Evolutionary conservation across 352 stramenopile genomes (phyloP).

Genomic region (Globisporangium parvum): DNA sequence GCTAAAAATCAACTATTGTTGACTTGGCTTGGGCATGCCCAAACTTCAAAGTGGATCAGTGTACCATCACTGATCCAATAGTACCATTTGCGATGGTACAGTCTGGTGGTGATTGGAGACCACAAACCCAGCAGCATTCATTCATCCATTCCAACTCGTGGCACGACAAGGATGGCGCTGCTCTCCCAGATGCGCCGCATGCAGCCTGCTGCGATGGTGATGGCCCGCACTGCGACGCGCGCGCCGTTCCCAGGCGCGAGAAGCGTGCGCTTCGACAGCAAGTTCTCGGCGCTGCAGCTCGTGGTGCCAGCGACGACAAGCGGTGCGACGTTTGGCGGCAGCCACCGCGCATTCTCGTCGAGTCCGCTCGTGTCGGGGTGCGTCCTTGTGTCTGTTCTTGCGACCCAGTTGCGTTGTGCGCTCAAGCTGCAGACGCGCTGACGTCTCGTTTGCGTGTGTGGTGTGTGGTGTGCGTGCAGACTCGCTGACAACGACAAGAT

Average conservation of each 20-base stretch:
- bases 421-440: neutral
- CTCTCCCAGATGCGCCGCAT: slow-evolving; percentile 49
- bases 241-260: slow-evolving; percentile 16
- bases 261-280: slow-evolving; percentile 32
- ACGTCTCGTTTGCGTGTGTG: neutral
- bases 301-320: slow-evolving; percentile 19
- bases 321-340: slow-evolving; percentile 28
- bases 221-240: slow-evolving; percentile 21
- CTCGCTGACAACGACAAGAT: slow-evolving; percentile 41
- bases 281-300: slow-evolving; percentile 39
- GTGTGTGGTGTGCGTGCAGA: slow-evolving; percentile 13
- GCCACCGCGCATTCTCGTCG: slow-evolving; percentile 55
- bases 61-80: too few species aligned
- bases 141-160: too few species aligned
- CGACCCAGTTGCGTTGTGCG: neutral
- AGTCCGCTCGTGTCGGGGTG: slow-evolving; percentile 36
- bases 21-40: too few species aligned
- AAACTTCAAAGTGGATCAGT: too few species aligned
- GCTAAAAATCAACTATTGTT: too few species aligned
- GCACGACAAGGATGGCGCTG: too few species aligned
- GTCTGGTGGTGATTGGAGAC: too few species aligned
- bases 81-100: too few species aligned
- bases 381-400: neutral
- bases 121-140: too few species aligned
- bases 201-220: slow-evolving; percentile 36